These are phyloP conservation scores for Tricholoma saponaceum DNA, from an alignment of 768 basidiomycete species.

Conservation along the genomic window DNA sequence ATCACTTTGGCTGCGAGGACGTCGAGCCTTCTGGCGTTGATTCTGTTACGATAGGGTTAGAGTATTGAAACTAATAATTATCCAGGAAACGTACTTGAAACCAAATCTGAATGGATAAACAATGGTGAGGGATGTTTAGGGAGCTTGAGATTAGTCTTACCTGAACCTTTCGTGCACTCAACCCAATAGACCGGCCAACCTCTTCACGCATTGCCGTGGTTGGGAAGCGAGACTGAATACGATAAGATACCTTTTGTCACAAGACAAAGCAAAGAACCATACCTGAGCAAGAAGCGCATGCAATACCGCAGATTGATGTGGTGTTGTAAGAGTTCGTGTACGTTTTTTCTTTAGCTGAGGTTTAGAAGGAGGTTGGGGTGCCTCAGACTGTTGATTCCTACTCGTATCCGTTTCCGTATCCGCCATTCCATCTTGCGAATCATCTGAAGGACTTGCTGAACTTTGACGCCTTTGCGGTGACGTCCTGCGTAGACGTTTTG, in stretches of 20 bases:
- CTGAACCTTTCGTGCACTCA: conserved; percentile 89
- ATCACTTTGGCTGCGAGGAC: conserved; percentile 61
- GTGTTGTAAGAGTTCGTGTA: conserved; percentile 80
- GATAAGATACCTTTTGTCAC: conserved; percentile 7
- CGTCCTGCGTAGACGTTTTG: conserved; percentile 38
- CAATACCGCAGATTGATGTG: conserved; percentile 84
- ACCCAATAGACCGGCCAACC: conserved; percentile 81
- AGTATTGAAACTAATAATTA: background rate
- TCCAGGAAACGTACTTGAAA: conserved; percentile 57
- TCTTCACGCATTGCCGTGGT: conserved; percentile 86
- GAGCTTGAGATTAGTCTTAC: conserved; percentile 35
- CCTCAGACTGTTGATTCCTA: conserved; percentile 37
- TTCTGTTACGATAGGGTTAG: conserved; percentile 45
- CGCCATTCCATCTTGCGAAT: conserved; percentile 53
- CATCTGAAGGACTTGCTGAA: conserved; percentile 40
- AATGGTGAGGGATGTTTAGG: background rate
- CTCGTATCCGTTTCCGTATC: conserved; percentile 55
- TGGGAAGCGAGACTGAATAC: conserved; percentile 75
- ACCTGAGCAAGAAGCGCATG: conserved; percentile 87
- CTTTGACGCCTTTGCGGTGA: conserved; percentile 24
- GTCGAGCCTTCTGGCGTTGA: conserved; percentile 82
- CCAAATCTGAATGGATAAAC: conserved; percentile 61
- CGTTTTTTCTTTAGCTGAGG: conserved; percentile 74
- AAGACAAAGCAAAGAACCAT: conserved; percentile 17
- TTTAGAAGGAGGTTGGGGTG: conserved; percentile 24